A percentile compares a stretch with the other conserved stretches of the same genome.
Conservation (phyloP, 805 yeast genomes). For the Candida silvatica region DNA sequence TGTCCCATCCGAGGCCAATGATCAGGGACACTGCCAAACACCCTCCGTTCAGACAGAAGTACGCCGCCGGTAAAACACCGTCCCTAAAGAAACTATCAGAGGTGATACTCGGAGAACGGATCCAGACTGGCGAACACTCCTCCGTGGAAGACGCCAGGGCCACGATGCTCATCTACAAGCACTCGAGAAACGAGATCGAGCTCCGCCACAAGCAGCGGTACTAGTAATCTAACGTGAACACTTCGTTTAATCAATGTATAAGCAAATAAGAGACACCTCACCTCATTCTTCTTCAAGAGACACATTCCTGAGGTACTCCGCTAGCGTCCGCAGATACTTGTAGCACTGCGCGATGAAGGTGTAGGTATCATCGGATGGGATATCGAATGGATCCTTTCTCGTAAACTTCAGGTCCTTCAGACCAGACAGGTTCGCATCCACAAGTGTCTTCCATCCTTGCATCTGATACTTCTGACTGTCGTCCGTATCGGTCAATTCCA, state of each 20-base stretch:
- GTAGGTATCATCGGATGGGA: neutral
- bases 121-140: constrained; percentile 72
- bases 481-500: constrained; percentile 24
- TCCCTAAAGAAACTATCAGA: constrained; percentile 56
- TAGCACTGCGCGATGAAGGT: neutral
- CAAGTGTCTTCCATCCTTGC: constrained; percentile 14
- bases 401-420: constrained; percentile 11
- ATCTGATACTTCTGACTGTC: constrained; percentile 14
- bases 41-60: constrained; percentile 43
- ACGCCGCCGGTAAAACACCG: constrained; percentile 65
- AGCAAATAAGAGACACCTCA: too few species aligned
- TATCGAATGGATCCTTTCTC: constrained; percentile 9
- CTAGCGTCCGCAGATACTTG: too few species aligned
- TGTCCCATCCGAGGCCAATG: constrained; percentile 56
- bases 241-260: too few species aligned
- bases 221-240: too few species aligned
- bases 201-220: too few species aligned
- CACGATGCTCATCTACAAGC: constrained; percentile 71
- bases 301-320: constrained; percentile 1
- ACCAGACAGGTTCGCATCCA: constrained; percentile 15
- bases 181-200: constrained; percentile 57
- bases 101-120: constrained; percentile 47
- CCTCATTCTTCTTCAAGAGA: too few species aligned
- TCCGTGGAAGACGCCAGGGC: constrained; percentile 89
- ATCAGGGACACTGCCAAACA: constrained; percentile 72